Evolutionary conservation across 2,329 filamentous ascomycete genomes (phyloP), one percentile per base, ranked within the genome.

Genomic region (Colletotrichum coccodes): DNA sequence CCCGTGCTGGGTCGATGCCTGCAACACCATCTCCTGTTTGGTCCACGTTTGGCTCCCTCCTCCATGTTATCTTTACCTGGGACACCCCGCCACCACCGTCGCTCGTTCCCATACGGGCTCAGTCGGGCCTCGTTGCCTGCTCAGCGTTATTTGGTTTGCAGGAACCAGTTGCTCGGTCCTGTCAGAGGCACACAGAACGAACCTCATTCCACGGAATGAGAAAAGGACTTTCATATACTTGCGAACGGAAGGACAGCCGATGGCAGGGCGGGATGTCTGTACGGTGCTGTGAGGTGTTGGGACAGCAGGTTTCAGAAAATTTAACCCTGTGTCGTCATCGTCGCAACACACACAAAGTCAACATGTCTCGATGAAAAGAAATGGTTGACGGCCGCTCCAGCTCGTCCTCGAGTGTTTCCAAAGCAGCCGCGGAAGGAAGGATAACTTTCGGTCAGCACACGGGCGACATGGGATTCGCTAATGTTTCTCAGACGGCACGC

Each of bases 401-500:
- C 44, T 30, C 16, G 21, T 49, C 26, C 36, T 57, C 32, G 23
- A 53, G 54, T 18, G 46, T 57, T 60, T 56, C 28, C 32, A 40
- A 32, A 47, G n/a, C 52, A 32, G 47, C 32, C 47, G 60, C 40
- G 47, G 44, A 46, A 49, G n/a, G 53, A 53, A 32, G 53, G 40
- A 53, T 54, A 47, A 32, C 46, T 34, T 38, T 53, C 46, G 26
- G 62, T 34, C 38, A 54, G 18, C 23, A 68, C 34, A 64, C 46
- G 38, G 52, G 46, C 60, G 40, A 58, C 32, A 42, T 23, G 32
- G 47, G 36, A 49, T 46, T 58, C 30, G 53, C 46, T 44, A 64
- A 64, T 64, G 60, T 57, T 58, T 63, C 30, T 47, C 34, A 38
- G 47, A 64, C 47, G 52, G 38, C 38, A 68, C n/a, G 47, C 65